Percentiles rank a stretch among this genome's conserved stretches.
Evolutionary conservation across 2,329 filamentous ascomycete genomes (phyloP).

Genomic region (Monilinia fructicola): DNA sequence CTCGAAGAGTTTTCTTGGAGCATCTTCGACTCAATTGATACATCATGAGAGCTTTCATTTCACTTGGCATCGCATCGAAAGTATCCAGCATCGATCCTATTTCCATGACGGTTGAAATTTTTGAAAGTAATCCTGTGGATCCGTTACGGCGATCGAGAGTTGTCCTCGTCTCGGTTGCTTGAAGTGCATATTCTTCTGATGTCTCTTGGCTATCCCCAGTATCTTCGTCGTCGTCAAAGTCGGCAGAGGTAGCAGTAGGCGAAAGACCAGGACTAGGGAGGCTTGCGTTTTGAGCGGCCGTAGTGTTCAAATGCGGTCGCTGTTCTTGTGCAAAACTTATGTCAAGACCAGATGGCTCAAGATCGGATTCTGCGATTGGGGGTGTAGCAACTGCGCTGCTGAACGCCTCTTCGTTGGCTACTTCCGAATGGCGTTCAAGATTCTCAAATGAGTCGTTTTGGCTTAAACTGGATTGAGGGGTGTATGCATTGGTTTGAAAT

Average conservation of each 20-base stretch:
- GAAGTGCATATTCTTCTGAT: conserved; percentile 28
- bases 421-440: conserved; percentile 28
- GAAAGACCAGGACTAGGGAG: conserved; percentile 93
- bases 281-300: conserved; percentile 81
- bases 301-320: conserved; percentile 62
- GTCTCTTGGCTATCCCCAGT: conserved; percentile 37
- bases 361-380: conserved; percentile 70
- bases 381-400: conserved; percentile 66
- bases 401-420: conserved; percentile 53
- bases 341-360: conserved; percentile 57
- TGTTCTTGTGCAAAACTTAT: conserved; percentile 50
- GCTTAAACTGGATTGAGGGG: conserved; percentile 50
- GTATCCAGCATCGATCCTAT: conserved; percentile 83
- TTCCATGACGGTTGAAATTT: conserved; percentile 59
- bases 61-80: conserved; percentile 86
- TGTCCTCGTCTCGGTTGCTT: conserved; percentile 45
- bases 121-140: conserved; percentile 34
- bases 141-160: conserved; percentile 33
- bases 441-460: conserved; percentile 39
- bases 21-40: conserved; percentile 91
- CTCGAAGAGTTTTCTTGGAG: conserved; percentile 81
- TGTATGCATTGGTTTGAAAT: conserved; percentile 46
- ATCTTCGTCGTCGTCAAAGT: conserved; percentile 48
- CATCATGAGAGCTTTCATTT: conserved; percentile 95
- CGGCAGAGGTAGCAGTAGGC: conserved; percentile 76